Base-by-base conservation (phyloP, 164 flowering plant species). In the Tinospora cordifolia region DNA sequence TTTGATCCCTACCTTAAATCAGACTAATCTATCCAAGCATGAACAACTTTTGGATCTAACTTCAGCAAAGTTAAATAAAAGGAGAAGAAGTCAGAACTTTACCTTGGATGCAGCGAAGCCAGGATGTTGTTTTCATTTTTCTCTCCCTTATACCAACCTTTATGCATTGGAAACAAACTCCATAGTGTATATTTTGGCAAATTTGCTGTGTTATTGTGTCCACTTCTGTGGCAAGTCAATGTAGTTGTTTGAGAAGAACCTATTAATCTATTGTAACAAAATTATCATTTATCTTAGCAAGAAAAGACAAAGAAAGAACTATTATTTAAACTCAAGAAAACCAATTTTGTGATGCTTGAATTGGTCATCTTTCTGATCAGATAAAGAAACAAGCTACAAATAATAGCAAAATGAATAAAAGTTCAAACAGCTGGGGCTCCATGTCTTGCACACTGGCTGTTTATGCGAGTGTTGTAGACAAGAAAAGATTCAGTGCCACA, bases 1-100 rank as follows among this genome's bases (percentile, higher is more conserved):
- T 94, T 94, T 69, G 68, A 82, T 7, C 87, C 90, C 0, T 49
- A 87, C 81, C 83, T 94, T 67, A 81, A 82, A 39, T 83, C 67
- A 54, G 76, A 68, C 51, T 74, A 74, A 40, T 64, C 66, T 54
- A 65, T 47, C 60, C 63, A 49, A 68, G 17, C 40, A 13, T 70
- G 57, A 62, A 11, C 65, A 11, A 46, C n/a, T 30, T 19, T 57
- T 19, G 26, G 30, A 34, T n/a, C 41, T 22, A 40, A 26, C n/a
- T 6, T 47, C 54, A 47, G 14, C 19, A 27, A 41, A 40, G 14
- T 17, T 2, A 46, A 36, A 15, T 14, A 54, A 17, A 38, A 30
- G 19, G 26, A 19, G 22, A n/a, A 25, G 13, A 3, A 27, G 26
- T 36, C 54, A 5, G 8, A 36, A 19, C 41, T 66, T 14, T 47